phyloP scores from a whole-genome alignment of 768 basidiomycete genomes.

The Daedaleopsis sinensis region DNA sequence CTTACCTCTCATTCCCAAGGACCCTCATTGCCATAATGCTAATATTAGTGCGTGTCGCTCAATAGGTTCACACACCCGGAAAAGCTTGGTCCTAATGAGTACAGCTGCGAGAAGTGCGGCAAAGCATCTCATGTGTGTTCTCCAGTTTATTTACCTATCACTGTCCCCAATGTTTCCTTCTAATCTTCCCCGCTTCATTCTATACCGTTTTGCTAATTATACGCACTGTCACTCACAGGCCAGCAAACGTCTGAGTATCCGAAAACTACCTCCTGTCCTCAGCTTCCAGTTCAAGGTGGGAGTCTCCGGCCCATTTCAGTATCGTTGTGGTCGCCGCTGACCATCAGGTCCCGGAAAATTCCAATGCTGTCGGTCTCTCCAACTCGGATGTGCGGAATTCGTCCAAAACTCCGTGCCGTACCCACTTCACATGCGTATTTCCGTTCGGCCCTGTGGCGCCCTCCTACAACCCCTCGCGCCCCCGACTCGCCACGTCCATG shows the following conservation, averaged over 20 bases:
- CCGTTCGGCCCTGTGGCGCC: not conserved
- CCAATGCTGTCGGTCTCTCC: not conserved
- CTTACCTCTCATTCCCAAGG: not conserved
- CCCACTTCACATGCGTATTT: not conserved
- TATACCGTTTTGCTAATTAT: not conserved
- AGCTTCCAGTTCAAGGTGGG: slow-evolving; percentile 93
- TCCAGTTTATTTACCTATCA: not conserved
- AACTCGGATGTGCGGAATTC: no score
- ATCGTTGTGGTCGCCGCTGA: not conserved
- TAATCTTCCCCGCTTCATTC: not conserved
- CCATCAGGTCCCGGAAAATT: not conserved
- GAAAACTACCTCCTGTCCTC: slow-evolving; percentile 84
- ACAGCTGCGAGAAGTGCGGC: slow-evolving; percentile 82
- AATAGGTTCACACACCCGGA: slow-evolving; percentile 84
- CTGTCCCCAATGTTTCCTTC: not conserved
- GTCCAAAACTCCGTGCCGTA: not conserved
- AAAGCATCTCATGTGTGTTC: slow-evolving; percentile 62
- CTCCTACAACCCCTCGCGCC: not conserved
- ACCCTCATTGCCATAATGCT: slow-evolving; percentile 1
- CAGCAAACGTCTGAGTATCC: slow-evolving; percentile 83
- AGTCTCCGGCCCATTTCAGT: slow-evolving; percentile 2
- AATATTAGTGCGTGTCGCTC: slow-evolving; percentile 1
- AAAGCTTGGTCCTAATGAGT: slow-evolving; percentile 79
- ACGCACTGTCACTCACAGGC: slow-evolving; percentile 41
- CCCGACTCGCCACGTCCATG: not conserved